Base-by-base conservation (phyloP, 352 stramenopile genomes). In the Globisporangium echinulatum region DNA sequence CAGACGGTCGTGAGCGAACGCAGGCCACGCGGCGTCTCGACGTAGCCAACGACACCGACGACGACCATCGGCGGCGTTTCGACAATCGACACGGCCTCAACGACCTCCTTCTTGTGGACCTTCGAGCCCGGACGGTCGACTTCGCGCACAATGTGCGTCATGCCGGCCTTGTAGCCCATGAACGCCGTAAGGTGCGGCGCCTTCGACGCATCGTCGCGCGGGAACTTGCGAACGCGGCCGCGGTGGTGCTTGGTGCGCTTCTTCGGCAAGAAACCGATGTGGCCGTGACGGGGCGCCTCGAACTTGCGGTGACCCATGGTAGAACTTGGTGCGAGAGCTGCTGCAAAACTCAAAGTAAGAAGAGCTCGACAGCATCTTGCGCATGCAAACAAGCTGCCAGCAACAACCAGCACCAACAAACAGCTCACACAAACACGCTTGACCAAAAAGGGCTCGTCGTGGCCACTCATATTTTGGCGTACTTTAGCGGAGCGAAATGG, bases 101-200 rank as follows among this genome's bases (percentile, higher is more conserved):
- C 97, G 61, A 99, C 89, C 72, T 95, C 92, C 99, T 98, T 93
- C 98, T 99, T 98, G 99, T 99, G 97, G 65, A 99, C 87, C 83
- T 99, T 98, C 52, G 97, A 99, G 68, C 98, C 98, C 33, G 97
- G 96, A 76, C 96, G 94, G 82, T 99, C 97, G 38, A 99, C 95
- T 65, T 98, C 96, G 74, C 97, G 95, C 64, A 99, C 83, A 68
- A 99, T 98, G 90, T 99, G 98, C 62, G 98, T 99, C 98, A 99
- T 99, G 74, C 98, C 98, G 62, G 98, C 98, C 92, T 99, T 99
- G 96, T 99, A 99, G 75, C 92, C 97, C 86, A 99, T 98, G 88
- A 99, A 99, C 63, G 98, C 97, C 52, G 98, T 99, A 42, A 99
- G 90, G 82, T 99, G 97, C 64, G 82, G 82, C 58, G 88, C 82